Evolutionary conservation across 208 protist genomes (phyloP).

Genomic region (Vickermania spadyakhi): DNA sequence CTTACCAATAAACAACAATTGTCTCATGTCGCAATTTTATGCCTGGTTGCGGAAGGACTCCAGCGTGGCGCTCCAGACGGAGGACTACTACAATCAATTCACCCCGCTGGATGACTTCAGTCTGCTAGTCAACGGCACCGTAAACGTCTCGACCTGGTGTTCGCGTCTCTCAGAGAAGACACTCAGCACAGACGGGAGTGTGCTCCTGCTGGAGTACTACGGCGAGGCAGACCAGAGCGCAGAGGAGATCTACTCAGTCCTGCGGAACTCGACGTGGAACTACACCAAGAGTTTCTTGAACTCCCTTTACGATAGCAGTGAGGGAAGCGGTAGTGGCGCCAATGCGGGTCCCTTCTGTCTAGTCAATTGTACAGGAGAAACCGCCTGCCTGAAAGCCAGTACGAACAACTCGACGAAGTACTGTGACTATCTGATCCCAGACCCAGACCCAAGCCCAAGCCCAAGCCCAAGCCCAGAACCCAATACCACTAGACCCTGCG

Average conservation of each 20-base stretch:
- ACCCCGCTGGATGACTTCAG: slow-evolving; percentile 15
- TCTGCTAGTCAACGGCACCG: slow-evolving; percentile 11
- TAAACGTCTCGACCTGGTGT: slow-evolving; percentile 44
- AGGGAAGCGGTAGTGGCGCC: neutral
- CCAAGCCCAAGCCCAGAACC: neutral
- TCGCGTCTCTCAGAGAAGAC: slow-evolving; percentile 15
- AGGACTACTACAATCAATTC: slow-evolving; percentile 39
- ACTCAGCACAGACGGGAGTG: slow-evolving; percentile 24
- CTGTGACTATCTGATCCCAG: neutral
- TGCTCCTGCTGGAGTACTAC: slow-evolving; percentile 37
- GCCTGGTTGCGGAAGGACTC: slow-evolving; percentile 30
- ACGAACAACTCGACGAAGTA: slow-evolving; percentile 9
- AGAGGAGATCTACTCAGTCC: slow-evolving; percentile 8
- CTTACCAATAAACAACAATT: slow-evolving; percentile 24
- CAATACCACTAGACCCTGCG: too few species aligned
- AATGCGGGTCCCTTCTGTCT: slow-evolving; percentile 31
- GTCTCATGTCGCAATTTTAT: slow-evolving; percentile 43
- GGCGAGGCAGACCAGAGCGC: slow-evolving; percentile 8
- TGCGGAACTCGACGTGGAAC: slow-evolving; percentile 26
- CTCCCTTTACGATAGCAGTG: neutral
- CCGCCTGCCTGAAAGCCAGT: slow-evolving; percentile 14
- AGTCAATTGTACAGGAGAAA: slow-evolving; percentile 13
- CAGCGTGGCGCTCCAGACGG: slow-evolving; percentile 22
- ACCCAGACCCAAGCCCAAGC: neutral
- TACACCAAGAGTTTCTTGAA: slow-evolving; percentile 30